phyloP scores from a whole-genome alignment of 2,329 filamentous ascomycete genomes.

The Claviceps citrina region DNA sequence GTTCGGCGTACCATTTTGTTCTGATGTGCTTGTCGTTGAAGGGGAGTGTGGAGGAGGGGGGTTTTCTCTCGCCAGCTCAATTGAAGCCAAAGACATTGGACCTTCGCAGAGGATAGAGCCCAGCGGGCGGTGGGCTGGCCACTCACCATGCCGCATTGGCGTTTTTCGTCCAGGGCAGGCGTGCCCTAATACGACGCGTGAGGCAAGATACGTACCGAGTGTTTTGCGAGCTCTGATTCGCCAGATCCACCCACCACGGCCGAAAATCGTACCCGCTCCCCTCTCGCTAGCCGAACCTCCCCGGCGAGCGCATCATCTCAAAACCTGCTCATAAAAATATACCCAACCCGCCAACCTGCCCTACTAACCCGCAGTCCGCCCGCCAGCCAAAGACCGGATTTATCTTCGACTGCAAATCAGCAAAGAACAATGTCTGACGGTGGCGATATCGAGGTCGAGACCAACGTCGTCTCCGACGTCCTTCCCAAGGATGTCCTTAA shows the following conservation, averaged over 20 bases:
- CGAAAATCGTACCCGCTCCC: constrained; percentile 14
- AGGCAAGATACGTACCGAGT: constrained; percentile 15
- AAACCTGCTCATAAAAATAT: constrained; percentile 19
- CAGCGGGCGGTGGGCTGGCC: constrained; percentile 6
- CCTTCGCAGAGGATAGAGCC: not conserved
- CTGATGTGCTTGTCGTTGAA: constrained; percentile 26
- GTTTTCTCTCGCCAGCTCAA: constrained; percentile 15
- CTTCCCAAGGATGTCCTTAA: constrained; percentile 85
- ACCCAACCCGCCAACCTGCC: constrained; percentile 24
- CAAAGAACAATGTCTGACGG: constrained; percentile 83
- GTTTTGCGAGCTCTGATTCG: constrained; percentile 22
- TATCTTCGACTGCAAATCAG: constrained; percentile 25
- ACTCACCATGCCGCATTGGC: not conserved
- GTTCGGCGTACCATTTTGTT: constrained; percentile 27
- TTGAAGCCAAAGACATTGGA: constrained; percentile 13
- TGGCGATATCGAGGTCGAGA: constrained; percentile 87
- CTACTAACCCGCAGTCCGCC: constrained; percentile 22
- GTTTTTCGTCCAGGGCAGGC: constrained; percentile 21
- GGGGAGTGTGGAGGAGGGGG: constrained; percentile 20
- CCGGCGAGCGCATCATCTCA: constrained; percentile 15
- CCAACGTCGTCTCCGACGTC: constrained; percentile 57
- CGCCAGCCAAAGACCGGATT: constrained; percentile 21
- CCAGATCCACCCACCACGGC: constrained; percentile 17
- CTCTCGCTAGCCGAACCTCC: constrained; percentile 6
- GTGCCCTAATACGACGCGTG: constrained; percentile 24